phyloP scores from a whole-genome alignment of 75 land plant species.

The Pinus taeda region DNA sequence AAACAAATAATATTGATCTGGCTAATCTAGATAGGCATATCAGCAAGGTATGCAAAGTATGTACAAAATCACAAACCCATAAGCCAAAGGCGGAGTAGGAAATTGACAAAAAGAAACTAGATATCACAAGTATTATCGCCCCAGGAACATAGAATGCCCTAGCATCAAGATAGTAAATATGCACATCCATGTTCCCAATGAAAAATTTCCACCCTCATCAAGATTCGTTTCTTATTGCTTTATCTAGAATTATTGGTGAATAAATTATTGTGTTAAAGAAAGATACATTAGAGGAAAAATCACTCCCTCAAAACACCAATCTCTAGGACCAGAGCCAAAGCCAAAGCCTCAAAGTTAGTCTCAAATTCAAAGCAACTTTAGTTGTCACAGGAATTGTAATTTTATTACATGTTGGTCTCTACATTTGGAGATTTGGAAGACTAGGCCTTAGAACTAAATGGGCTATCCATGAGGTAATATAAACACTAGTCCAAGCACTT shows the following conservation, averaged over 20 bases:
- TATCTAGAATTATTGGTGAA: constrained; percentile 29
- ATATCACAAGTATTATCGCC: too few species aligned
- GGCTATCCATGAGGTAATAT: constrained; percentile 41
- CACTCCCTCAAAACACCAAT: constrained; percentile 14
- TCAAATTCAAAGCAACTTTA: constrained; percentile 33
- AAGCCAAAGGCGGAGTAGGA: too few species aligned
- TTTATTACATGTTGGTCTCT: constrained; percentile 22
- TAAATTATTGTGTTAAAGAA: constrained; percentile 18
- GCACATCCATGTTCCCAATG: too few species aligned
- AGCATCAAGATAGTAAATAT: too few species aligned
- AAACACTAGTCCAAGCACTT: constrained; percentile 47
- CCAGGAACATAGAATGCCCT: too few species aligned
- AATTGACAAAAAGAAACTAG: too few species aligned
- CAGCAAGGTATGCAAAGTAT: too few species aligned
- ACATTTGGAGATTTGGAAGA: constrained; percentile 22
- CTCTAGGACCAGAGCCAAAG: not conserved
- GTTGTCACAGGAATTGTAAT: constrained; percentile 11
- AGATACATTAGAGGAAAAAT: not conserved
- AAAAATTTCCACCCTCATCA: too few species aligned
- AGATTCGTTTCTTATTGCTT: not conserved
- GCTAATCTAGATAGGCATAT: too few species aligned
- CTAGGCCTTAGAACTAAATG: constrained; percentile 14
- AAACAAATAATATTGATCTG: too few species aligned
- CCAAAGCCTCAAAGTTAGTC: constrained; percentile 7
- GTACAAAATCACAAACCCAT: too few species aligned